Conservation (phyloP, 176 grass and related monocot genomes). For the Aechmea fasciata region DNA sequence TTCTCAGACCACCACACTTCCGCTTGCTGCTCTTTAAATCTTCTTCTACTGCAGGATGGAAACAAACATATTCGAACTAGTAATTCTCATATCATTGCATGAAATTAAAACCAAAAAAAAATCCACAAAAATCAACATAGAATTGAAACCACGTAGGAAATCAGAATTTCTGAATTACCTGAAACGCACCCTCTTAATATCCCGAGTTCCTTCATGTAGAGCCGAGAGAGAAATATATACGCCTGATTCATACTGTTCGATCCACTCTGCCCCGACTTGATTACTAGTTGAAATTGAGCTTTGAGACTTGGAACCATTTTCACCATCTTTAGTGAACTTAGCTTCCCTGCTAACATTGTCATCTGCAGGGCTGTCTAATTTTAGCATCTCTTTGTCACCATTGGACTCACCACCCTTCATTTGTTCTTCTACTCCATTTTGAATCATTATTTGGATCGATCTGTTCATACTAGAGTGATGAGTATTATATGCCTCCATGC, state of each 20-base stretch:
- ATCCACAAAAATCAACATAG: no score
- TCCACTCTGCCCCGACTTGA: slow-evolving; percentile 75
- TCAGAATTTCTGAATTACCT: slow-evolving; percentile 30
- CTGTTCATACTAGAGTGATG: slow-evolving; percentile 41
- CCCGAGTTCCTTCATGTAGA: slow-evolving; percentile 62
- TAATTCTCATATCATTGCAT: no score
- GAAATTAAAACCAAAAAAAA: no score
- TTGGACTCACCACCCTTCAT: slow-evolving; percentile 21
- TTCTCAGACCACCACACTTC: slow-evolving; percentile 98
- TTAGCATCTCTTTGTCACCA: slow-evolving; percentile 35
- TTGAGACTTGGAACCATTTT: slow-evolving; percentile 50
- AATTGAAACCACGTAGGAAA: no score
- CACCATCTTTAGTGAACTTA: slow-evolving; percentile 42
- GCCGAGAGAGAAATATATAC: slow-evolving; percentile 82
- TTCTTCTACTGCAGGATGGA: slow-evolving; percentile 42
- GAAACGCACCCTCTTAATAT: slow-evolving; percentile 85
- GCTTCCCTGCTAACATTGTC: slow-evolving; percentile 37
- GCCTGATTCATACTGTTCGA: slow-evolving; percentile 83
- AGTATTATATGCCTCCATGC: slow-evolving; percentile 31
- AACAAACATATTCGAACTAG: no score
- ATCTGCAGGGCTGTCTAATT: slow-evolving; percentile 19
- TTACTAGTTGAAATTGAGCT: slow-evolving; percentile 32
- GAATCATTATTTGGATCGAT: slow-evolving; percentile 39
- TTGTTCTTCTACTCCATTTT: slow-evolving; percentile 20
- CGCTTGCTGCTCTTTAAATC: slow-evolving; percentile 88